Base-by-base conservation (phyloP, 116 monocot species). In the Posidonia oceanica region DNA sequence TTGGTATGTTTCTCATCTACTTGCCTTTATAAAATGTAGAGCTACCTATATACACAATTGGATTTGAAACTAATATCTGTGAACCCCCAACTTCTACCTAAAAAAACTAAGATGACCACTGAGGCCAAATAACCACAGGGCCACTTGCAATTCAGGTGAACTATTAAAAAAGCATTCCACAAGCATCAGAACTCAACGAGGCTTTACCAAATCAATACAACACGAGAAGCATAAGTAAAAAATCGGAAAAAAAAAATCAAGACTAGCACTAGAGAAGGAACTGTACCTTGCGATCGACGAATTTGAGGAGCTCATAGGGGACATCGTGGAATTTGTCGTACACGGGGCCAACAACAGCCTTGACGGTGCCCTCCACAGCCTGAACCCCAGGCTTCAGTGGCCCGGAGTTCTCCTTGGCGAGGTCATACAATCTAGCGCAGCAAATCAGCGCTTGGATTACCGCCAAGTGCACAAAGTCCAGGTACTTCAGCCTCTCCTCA, bases 201-300 rank as follows among this genome's bases (percentile, higher is more conserved):
- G 48, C 7, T 1, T 10, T 10, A 10, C 48, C 7, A 48, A 48
- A 48, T 48, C 48, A 48, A 48, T 10, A 48, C 48, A 48, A 48
- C 48, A 48, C 48, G 7, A 48, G 12, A 48, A 48, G 11, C 7
- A 48, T 12, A 2, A 48, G 48, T 10, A 10, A 8, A 36, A 21
- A 62, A 12, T 20, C 1, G 62, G 36, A 29, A 29, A 29, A 29
- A 29, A 29, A 29, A 29, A 29, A 29, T 0, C 29, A 29, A 29
- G 29, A 29, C 29, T 29, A 29, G 29, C 29, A 29, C 29, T 29
- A 29, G 3, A 58, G 16, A 58, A 58, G 6, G 58, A 17, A 44
- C 41, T 21, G 3, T 12, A 95, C 96, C 91, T 96, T 96, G 70
- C 76, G 83, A 64, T 96, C 96, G 66, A 87, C 80, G 79, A 96